Evolutionary conservation across 1,139 yeast species (phyloP).

Genomic region (Lodderomyces parapsilosis): DNA sequence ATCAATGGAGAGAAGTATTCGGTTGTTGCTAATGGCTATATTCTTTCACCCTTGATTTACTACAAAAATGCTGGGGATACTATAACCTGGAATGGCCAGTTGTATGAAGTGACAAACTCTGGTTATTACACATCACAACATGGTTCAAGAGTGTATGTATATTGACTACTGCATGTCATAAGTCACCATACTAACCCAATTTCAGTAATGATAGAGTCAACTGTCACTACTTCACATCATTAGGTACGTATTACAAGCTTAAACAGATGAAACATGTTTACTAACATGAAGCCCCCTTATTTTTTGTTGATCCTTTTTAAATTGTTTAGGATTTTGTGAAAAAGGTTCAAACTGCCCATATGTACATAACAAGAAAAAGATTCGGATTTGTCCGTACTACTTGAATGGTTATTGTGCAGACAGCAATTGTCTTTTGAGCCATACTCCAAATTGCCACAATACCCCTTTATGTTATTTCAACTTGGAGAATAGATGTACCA

Average conservation of each 20-base stretch:
- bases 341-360: conserved; percentile 55
- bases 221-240: conserved; percentile 41
- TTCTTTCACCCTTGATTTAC: conserved; percentile 24
- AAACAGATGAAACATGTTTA: conserved; percentile 12
- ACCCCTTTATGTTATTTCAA: conserved; percentile 64
- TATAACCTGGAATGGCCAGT: conserved; percentile 30
- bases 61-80: conserved; percentile 15
- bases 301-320: conserved; percentile 24
- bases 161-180: background rate
- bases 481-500: conserved; percentile 51
- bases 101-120: conserved; percentile 23
- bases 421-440: conserved; percentile 56
- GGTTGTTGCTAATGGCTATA: conserved; percentile 31
- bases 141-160: background rate
- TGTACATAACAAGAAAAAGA: conserved; percentile 49
- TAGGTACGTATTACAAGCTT: conserved; percentile 26
- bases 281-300: conserved; percentile 14
- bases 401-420: conserved; percentile 48
- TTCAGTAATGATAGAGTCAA: conserved; percentile 19
- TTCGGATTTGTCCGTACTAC: conserved; percentile 55
- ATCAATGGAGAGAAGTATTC: conserved; percentile 36
- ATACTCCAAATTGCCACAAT: conserved; percentile 57
- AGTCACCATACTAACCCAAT: conserved; percentile 17
- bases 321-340: conserved; percentile 48
- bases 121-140: conserved; percentile 26